Percentiles rank a stretch among this genome's conserved stretches.
These are phyloP conservation scores for Helicocarpus griseus DNA, from an alignment of 2,329 filamentous ascomycete genomes.

Conservation along the genomic window DNA sequence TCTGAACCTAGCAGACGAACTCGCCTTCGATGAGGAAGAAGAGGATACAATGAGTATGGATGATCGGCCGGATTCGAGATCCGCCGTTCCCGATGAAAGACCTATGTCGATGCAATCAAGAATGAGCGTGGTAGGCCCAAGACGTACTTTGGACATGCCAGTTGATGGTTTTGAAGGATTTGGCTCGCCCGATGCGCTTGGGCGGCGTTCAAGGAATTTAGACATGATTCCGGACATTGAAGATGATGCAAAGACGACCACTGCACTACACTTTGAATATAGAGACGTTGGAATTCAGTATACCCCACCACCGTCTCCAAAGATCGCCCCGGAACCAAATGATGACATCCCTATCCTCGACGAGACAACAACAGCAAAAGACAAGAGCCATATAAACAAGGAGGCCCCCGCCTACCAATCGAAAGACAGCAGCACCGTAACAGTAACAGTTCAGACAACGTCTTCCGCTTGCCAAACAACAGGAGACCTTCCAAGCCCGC, in stretches of 20 bases:
- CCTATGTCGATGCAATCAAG: slow-evolving; percentile 32
- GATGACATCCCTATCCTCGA: slow-evolving; percentile 5
- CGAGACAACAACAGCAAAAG: slow-evolving; percentile 3
- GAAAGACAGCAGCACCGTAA: slow-evolving; percentile 25
- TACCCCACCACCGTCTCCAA: slow-evolving; percentile 70
- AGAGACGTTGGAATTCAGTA: slow-evolving; percentile 71
- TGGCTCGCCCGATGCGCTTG: slow-evolving; percentile 14
- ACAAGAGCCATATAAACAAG: slow-evolving; percentile 61
- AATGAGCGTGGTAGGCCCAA: slow-evolving; percentile 32
- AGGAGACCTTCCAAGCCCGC: slow-evolving; percentile 26
- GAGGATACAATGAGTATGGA: slow-evolving; percentile 48
- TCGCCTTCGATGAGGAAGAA: slow-evolving; percentile 77
- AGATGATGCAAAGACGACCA: slow-evolving; percentile 34
- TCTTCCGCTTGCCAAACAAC: slow-evolving; percentile 36
- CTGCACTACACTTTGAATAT: slow-evolving; percentile 45
- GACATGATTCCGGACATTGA: slow-evolving; percentile 27
- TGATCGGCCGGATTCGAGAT: slow-evolving; percentile 49
- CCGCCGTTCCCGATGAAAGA: slow-evolving; percentile 35
- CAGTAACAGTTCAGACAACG: slow-evolving; percentile 26
- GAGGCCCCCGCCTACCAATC: slow-evolving; percentile 25
- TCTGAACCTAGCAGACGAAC: slow-evolving; percentile 78
- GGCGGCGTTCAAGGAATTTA: slow-evolving; percentile 7
- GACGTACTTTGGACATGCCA: slow-evolving; percentile 37
- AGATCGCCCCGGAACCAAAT: slow-evolving; percentile 15
- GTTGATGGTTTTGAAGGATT: slow-evolving; percentile 24